Evolutionary conservation across 2,329 filamentous ascomycete genomes (phyloP).

Genomic region (Stagonosporopsis vannaccii): DNA sequence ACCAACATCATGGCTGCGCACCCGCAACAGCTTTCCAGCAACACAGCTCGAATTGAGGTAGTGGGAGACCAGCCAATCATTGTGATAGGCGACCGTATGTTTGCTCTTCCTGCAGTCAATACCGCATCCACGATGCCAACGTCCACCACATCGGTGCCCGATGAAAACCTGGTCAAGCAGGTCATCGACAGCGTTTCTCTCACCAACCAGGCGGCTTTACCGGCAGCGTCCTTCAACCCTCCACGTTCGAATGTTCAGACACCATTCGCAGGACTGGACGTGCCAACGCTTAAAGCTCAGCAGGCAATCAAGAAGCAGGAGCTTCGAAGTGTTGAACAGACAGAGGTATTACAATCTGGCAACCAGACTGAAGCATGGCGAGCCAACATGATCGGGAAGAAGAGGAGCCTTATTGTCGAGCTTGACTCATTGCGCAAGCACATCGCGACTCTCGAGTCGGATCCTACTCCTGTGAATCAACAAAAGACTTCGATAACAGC

Average conservation of each 20-base stretch:
- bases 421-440: conserved; percentile 47
- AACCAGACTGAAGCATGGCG: conserved; percentile 46
- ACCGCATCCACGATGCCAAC: conserved; percentile 20
- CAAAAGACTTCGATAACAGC: conserved; percentile 1
- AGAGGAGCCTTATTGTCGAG: conserved; percentile 45
- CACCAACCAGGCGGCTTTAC: conserved; percentile 20
- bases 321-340: conserved; percentile 46
- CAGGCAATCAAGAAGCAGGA: conserved; percentile 44
- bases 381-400: conserved; percentile 44
- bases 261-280: conserved; percentile 33
- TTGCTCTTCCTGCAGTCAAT: conserved; percentile 41
- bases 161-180: conserved; percentile 28
- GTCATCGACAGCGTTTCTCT: conserved; percentile 17
- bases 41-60: conserved; percentile 37
- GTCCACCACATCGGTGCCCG: conserved; percentile 11
- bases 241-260: conserved; percentile 29
- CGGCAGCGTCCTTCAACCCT: conserved; percentile 20
- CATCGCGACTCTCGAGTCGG: conserved; percentile 38
- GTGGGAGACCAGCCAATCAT: conserved; percentile 43
- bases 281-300: conserved; percentile 37
- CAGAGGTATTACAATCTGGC: conserved; percentile 44
- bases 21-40: conserved; percentile 28
- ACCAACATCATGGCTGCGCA: conserved; percentile 37
- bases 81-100: conserved; percentile 42
- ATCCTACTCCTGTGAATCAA: conserved; percentile 15